phyloP scores from a whole-genome alignment of 2,329 filamentous ascomycete genomes.

The Myotisia sp. region DNA sequence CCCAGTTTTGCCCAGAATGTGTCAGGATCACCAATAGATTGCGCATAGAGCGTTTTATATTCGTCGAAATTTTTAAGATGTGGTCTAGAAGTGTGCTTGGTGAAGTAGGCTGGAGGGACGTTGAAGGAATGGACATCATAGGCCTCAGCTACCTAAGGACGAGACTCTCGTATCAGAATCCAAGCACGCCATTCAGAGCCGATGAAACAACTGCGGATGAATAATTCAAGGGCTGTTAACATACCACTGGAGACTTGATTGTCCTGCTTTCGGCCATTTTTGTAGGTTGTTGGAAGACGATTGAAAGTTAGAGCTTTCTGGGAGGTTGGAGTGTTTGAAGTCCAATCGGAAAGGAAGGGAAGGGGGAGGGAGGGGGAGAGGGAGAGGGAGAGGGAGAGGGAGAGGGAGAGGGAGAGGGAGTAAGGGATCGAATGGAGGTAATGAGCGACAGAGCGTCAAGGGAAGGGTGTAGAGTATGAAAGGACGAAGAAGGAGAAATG shows the following conservation, averaged over 20 bases:
- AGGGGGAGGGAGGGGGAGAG: not conserved
- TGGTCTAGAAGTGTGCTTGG: slow-evolving; percentile 47
- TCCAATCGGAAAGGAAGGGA: not conserved
- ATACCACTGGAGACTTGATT: slow-evolving; percentile 2
- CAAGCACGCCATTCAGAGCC: not conserved
- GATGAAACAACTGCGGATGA: slow-evolving; percentile 2
- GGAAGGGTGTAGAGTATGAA: too few relatives aligned
- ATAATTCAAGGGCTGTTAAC: not conserved
- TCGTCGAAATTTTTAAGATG: slow-evolving; percentile 47
- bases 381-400: not conserved
- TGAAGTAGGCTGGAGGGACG: slow-evolving; percentile 42
- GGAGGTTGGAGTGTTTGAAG: not conserved
- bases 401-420: not conserved
- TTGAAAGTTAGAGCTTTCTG: not conserved
- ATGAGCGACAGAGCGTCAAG: too few relatives aligned
- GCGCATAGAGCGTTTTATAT: slow-evolving; percentile 51
- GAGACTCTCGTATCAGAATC: not conserved
- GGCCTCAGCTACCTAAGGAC: slow-evolving; percentile 29
- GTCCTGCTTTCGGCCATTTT: not conserved
- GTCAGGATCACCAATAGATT: slow-evolving; percentile 80
- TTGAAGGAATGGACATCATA: slow-evolving; percentile 38
- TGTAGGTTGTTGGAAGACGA: not conserved
- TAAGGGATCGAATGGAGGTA: too few relatives aligned
- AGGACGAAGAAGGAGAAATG: too few relatives aligned
- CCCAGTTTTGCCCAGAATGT: slow-evolving; percentile 82